Base-by-base conservation (phyloP, 2,329 filamentous ascomycete genomes). In the Claviceps quebecensis region DNA sequence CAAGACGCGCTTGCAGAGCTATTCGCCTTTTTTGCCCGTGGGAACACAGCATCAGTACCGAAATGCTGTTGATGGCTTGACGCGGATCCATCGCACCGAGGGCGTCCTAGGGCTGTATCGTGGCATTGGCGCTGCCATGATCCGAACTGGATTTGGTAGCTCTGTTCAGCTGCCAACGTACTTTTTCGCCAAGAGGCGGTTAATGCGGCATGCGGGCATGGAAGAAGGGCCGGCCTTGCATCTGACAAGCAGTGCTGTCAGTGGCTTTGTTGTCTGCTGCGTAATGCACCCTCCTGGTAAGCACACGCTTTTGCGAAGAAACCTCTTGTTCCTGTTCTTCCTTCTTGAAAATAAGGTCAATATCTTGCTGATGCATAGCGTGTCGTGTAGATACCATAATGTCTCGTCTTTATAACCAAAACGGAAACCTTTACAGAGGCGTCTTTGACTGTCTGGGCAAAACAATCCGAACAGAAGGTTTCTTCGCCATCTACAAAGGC, bases 361-460 rank as follows among this genome's bases (percentile, higher is more conserved):
- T 14, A 37, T 16, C 34, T 40, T 44, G n/a, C 46, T 45, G 48
- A 60, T 55, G 14, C 38, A 17, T 23, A 22, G 50, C 56, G 17
- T 17, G 19, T 44, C 40, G 39, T 16, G 55, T 41, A 78, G 93
- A 98, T 67, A 98, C 93, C 5, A 87, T 98, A 70, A 98, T 98
- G 93, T 93, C 88, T 55, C 85, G 93, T 56, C 84, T 98, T 75
- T 98, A 98, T 75, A 98, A 98, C 73, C 93, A 98, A 68, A 95
- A 90, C 55, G 93, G 93, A 49, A 95, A 96, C 65, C 77, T 98
- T n/a, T 98, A 98, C 74, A 83, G 78, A 59, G 86, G 90, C 53
- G 87, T 94, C 4, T 86, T 95, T 56, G 93, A 98, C 70, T 98
- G 93, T 66, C 69, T 97, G 54, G 80, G 78, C 65, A 90, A 95